Evolutionary conservation across 2,329 filamentous ascomycete species (phyloP).

Genomic region (Trichoderma asperellum): DNA sequence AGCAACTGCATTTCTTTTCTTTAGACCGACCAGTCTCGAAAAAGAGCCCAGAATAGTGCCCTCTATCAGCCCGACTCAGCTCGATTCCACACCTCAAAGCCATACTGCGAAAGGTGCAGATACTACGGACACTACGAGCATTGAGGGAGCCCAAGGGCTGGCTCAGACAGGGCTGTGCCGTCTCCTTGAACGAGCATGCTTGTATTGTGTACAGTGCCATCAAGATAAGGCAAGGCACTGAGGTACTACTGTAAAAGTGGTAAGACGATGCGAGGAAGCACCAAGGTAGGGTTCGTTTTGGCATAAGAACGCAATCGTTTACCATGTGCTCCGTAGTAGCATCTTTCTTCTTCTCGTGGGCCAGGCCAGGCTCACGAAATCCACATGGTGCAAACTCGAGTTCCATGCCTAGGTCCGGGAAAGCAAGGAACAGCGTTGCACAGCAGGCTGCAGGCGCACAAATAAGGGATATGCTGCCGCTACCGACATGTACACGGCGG

Average conservation of each 20-base stretch:
- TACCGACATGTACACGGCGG: neutral
- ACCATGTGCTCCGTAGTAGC: neutral
- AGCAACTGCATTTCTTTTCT: neutral
- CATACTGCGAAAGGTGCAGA: neutral
- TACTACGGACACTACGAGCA: neutral
- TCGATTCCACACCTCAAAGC: neutral
- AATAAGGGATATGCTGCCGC: neutral
- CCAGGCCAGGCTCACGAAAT: neutral
- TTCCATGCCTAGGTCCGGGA: neutral
- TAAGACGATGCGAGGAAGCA: neutral
- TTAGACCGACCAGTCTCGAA: neutral
- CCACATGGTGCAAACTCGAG: neutral
- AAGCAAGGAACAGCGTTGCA: slow-evolving; percentile 12
- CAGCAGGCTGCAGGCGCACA: neutral
- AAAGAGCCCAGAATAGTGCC: neutral
- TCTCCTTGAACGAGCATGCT: neutral
- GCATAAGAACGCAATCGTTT: no score
- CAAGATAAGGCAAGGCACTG: neutral
- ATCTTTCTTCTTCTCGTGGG: neutral
- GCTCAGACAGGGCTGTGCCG: neutral
- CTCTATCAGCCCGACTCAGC: neutral
- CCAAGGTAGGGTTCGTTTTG: neutral
- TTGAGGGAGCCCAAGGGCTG: neutral
- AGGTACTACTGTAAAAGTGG: neutral
- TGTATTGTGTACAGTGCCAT: neutral